Base-by-base conservation (phyloP, 495 filamentous ascomycete species). In the Xylaria palmicola region DNA sequence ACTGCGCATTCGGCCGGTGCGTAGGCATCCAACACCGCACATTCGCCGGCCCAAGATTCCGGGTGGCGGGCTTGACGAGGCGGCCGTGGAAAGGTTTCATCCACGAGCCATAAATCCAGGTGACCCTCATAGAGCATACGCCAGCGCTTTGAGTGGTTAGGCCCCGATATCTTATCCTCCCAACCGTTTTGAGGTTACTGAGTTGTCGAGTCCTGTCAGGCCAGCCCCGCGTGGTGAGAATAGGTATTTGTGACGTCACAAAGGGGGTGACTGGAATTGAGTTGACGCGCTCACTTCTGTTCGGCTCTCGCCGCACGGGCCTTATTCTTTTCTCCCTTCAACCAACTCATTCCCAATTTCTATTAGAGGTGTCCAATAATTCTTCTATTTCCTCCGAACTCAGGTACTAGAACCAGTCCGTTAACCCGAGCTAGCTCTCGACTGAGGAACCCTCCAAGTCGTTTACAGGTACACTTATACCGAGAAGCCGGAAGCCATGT, bases 171-270 rank as follows among this genome's bases (percentile, higher is more conserved):
- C n/a, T n/a, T n/a, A n/a, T n/a, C n/a, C n/a, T n/a, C n/a, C n/a
- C n/a, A n/a, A n/a, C n/a, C n/a, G n/a, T n/a, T n/a, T n/a, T n/a
- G n/a, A n/a, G n/a, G n/a, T n/a, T n/a, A n/a, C n/a, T n/a, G n/a
- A n/a, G n/a, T n/a, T n/a, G n/a, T n/a, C n/a, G 19, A 50, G n/a
- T 50, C 7, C 10, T 50, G 15, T 50, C 27, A n/a, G 27, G 6
- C 6, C n/a, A 50, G 17, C 47, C 19, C 32, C 12, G 47, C 19
- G 4, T 32, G 8, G 2, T 32, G 17, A 17, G 1, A 50, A 32
- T 32, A n/a, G n/a, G n/a, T n/a, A 1, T 32, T 50, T 13, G 45
- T 50, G 47, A 50, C 47, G 47, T 50, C 47, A 50, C 47, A 12
- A 50, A 20, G 15, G 12, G 22, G 47, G 6, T 4, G 17, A 50